Conservation (phyloP, 169 alveolate genomes). For the Plasmodium knowlesi region DNA sequence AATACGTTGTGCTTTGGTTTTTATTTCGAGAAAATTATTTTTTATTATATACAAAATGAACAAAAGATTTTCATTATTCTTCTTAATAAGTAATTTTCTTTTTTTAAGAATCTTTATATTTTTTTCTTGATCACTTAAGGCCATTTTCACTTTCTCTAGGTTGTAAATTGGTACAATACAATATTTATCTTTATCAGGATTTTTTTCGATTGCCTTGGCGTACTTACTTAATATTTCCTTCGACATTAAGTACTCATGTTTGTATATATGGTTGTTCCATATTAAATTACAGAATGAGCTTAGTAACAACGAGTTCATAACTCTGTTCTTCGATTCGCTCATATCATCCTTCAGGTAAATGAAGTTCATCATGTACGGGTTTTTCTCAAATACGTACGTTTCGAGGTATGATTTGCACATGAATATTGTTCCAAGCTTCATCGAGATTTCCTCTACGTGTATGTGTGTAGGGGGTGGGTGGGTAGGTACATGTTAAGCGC, state of each 20-base stretch:
- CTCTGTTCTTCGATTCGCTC: constrained; percentile 71
- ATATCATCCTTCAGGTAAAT: constrained; percentile 52
- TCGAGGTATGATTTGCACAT: constrained; percentile 70
- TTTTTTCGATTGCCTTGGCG: constrained; percentile 55
- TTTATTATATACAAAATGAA: constrained; percentile 73
- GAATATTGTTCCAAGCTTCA: constrained; percentile 70
- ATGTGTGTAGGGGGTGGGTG: background rate
- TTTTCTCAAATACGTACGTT: constrained; percentile 69
- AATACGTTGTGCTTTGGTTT: constrained; percentile 69
- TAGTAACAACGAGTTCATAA: constrained; percentile 51
- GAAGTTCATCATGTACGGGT: constrained; percentile 70
- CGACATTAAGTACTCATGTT: constrained; percentile 74
- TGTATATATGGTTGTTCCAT: constrained; percentile 69
- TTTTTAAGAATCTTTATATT: constrained; percentile 63
- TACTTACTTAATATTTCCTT: constrained; percentile 70
- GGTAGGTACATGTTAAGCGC: background rate
- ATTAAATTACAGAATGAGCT: constrained; percentile 67
- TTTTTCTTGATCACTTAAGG: constrained; percentile 61
- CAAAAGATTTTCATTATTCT: constrained; percentile 74
- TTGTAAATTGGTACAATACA: constrained; percentile 68
- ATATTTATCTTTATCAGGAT: constrained; percentile 70
- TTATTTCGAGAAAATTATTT: constrained; percentile 73
- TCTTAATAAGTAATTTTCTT: constrained; percentile 52
- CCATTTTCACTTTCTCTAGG: constrained; percentile 55
- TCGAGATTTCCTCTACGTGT: constrained; percentile 69